Conservation (phyloP, 345 rosid genomes). For the Eucalyptus marginata region DNA sequence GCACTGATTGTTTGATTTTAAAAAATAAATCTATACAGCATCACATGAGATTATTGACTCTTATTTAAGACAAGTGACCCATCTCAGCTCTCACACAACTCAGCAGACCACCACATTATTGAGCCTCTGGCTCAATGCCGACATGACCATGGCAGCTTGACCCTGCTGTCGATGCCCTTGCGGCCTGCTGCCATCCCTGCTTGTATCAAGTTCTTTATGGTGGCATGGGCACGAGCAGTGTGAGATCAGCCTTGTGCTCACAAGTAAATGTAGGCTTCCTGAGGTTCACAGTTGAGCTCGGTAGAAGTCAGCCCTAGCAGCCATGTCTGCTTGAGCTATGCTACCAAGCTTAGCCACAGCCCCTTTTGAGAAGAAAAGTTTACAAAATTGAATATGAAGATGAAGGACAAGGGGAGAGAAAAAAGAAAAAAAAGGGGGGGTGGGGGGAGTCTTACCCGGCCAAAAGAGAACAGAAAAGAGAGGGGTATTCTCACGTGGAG, state of each 20-base stretch:
- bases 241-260: not conserved
- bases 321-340: not conserved
- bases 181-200: not conserved
- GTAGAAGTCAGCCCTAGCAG: not conserved
- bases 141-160: not conserved
- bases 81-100: not conserved
- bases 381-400: not conserved
- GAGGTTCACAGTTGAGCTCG: not conserved
- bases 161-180: not conserved
- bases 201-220: not conserved
- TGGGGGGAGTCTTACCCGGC: not conserved
- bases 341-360: not conserved
- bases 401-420: not conserved
- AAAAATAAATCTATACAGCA: not conserved
- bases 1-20: not conserved
- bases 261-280: not conserved
- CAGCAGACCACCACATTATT: not conserved
- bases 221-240: not conserved
- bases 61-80: not conserved
- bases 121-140: not conserved
- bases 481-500: not conserved
- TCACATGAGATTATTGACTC: not conserved
- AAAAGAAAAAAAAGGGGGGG: too few species aligned
- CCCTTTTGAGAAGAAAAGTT: not conserved
- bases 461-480: not conserved